Evolutionary conservation across 148 eudicot genomes (phyloP).

Genomic region (Rhododendron williamsianum): DNA sequence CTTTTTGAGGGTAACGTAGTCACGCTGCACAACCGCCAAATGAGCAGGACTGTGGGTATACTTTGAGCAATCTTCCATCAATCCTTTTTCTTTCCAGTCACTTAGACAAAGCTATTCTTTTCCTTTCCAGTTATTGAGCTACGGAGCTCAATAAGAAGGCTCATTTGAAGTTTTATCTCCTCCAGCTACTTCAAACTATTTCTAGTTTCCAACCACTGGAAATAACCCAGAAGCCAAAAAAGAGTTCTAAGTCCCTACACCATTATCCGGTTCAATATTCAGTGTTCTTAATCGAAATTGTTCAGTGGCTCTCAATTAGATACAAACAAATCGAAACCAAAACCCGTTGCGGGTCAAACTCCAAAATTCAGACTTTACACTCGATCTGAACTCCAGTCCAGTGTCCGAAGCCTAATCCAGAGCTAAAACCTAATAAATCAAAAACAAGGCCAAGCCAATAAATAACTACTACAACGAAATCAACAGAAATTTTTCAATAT

Average conservation of each 20-base stretch:
- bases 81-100: conserved; percentile 2
- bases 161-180: background rate
- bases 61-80: conserved; percentile 75
- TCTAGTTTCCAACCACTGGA: background rate
- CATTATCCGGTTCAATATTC: background rate
- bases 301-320: background rate
- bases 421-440: conserved; percentile 3
- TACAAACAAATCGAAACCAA: background rate
- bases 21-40: conserved; percentile 60
- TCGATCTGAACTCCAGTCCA: background rate
- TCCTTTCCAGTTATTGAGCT: background rate
- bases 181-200: background rate
- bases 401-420: background rate
- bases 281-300: background rate
- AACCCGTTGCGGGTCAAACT: background rate
- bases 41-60: conserved; percentile 77
- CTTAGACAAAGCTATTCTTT: conserved; percentile 17
- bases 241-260: background rate
- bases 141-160: background rate
- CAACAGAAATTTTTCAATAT: background rate
- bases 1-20: conserved; percentile 47
- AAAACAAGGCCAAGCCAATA: background rate
- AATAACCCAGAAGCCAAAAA: background rate
- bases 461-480: background rate
- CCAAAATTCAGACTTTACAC: background rate